Evolutionary conservation across 768 basidiomycete species (phyloP).

Genomic region (Hygrophorus pudorinus): DNA sequence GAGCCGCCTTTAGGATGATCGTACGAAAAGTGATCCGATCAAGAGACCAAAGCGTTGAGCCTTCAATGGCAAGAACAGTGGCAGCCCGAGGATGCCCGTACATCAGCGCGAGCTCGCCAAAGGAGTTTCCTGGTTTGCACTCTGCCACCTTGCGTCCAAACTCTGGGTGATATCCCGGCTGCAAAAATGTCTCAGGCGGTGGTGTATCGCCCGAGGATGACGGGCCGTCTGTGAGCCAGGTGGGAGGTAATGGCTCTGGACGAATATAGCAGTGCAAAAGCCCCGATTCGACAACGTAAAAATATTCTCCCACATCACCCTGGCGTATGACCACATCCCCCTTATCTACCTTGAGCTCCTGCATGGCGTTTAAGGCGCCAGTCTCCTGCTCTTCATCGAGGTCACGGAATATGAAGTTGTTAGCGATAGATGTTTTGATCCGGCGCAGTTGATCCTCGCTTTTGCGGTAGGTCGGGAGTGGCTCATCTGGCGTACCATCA

Average conservation of each 20-base stretch:
- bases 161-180: constrained; percentile 55
- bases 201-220: constrained; percentile 22
- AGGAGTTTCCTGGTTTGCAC: constrained; percentile 76
- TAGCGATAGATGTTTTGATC: constrained; percentile 78
- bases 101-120: constrained; percentile 97
- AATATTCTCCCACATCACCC: constrained; percentile 94
- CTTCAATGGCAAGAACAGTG: constrained; percentile 77
- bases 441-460: constrained; percentile 74
- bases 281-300: constrained; percentile 94
- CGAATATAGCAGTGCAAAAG: constrained; percentile 75
- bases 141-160: constrained; percentile 79
- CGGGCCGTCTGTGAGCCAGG: constrained; percentile 40
- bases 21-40: constrained; percentile 98
- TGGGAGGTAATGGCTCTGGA: constrained; percentile 52
- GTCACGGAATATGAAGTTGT: constrained; percentile 92
- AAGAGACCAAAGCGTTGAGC: constrained; percentile 85
- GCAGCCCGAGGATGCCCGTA: constrained; percentile 95
- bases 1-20: constrained; percentile 89
- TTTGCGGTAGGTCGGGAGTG: constrained; percentile 71
- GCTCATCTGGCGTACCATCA: constrained; percentile 52
- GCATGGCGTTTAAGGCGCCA: constrained; percentile 93
- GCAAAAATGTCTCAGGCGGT: constrained; percentile 45
- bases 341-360: constrained; percentile 60
- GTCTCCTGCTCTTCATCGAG: constrained; percentile 93
- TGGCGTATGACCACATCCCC: constrained; percentile 93